Base-by-base conservation (phyloP, 2,329 filamentous ascomycete genomes). In the Neopestalotiopsis sp. region DNA sequence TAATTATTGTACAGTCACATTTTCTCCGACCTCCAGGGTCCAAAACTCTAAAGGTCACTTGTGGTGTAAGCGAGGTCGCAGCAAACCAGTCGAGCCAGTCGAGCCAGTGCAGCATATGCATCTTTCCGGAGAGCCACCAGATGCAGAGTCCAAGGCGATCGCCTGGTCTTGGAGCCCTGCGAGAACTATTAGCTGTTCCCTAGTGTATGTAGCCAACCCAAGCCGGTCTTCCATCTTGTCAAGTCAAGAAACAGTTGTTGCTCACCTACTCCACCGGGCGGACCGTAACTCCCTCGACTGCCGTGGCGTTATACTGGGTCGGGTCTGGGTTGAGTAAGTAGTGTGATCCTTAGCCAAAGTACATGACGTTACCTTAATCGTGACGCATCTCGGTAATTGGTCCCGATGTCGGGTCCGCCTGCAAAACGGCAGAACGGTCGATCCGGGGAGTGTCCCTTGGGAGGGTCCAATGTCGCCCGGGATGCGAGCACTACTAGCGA, bases 301-400 rank as follows among this genome's bases (percentile, higher is more conserved):
- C 17, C n/a, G 13, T 30, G 57, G 57, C 57, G 24, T 59, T 59
- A 30, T 24, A 28, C 24, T 24, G 6, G 24, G 13, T 62, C 57
- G 9, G 30, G 30, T 14, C 24, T 62, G 14, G 17, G n/a, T 53
- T 53, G 30, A 38, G 28, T 38, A 42, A 62, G 59, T 59, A 59
- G 57, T 59, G 57, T 20, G 28, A 28, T 10, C 34, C 57, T 59
- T 59, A 59, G 57, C n/a, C n/a, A n/a, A 59, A 24, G 57, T 62
- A 62, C 59, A 62, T 62, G 59, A 62, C 59, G 30, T 62, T 40
- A 62, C 30, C 34, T 62, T 34, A n/a, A 34, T 62, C 59, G 34
- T 62, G 59, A 62, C 59, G 59, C 59, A 62, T 62, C 30, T 30
- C 59, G 28, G 32, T 34, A 34, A 34, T 53, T 53, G 45, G n/a